A percentile compares a stretch with the other conserved stretches of the same genome.
Evolutionary conservation across 495 filamentous ascomycete species (phyloP).

Genomic region (Glarea lozoyensis): DNA sequence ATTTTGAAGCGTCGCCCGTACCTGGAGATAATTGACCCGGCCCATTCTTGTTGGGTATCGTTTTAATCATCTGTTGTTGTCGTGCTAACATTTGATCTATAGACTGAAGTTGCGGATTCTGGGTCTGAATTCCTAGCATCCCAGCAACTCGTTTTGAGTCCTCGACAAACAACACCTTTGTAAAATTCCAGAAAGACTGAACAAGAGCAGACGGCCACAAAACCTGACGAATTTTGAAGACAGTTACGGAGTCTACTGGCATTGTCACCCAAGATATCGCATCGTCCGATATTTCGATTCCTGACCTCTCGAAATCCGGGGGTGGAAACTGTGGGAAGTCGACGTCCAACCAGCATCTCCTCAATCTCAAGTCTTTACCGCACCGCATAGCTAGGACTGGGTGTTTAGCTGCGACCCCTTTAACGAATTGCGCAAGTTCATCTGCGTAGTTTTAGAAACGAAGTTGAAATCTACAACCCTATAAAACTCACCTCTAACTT

Average conservation of each 20-base stretch:
- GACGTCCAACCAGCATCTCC: constrained; percentile 49
- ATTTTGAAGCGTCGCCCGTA: background rate
- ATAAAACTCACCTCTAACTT: constrained; percentile 11
- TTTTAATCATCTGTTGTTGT: constrained; percentile 8
- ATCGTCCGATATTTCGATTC: constrained; percentile 46
- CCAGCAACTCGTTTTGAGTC: constrained; percentile 18
- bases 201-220: constrained; percentile 34
- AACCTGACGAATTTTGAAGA: constrained; percentile 27
- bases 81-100: constrained; percentile 14
- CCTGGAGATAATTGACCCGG: too few species aligned
- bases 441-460: constrained; percentile 25
- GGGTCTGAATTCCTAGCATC: constrained; percentile 12
- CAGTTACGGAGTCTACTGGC: constrained; percentile 29
- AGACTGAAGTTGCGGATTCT: constrained; percentile 2
- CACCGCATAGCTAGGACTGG: constrained; percentile 29
- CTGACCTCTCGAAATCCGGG: constrained; percentile 48
- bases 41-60: constrained; percentile 4
- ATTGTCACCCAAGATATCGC: constrained; percentile 42
- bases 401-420: constrained; percentile 23
- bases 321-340: constrained; percentile 51
- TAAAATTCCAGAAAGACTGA: constrained; percentile 27
- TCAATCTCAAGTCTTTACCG: constrained; percentile 39
- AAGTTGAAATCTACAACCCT: background rate
- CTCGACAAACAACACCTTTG: constrained; percentile 20
- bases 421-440: constrained; percentile 41